Percentiles rank a stretch among this genome's conserved stretches.
Conservation (phyloP, 129 eudicot genomes). For the Deinandra increscens region DNA sequence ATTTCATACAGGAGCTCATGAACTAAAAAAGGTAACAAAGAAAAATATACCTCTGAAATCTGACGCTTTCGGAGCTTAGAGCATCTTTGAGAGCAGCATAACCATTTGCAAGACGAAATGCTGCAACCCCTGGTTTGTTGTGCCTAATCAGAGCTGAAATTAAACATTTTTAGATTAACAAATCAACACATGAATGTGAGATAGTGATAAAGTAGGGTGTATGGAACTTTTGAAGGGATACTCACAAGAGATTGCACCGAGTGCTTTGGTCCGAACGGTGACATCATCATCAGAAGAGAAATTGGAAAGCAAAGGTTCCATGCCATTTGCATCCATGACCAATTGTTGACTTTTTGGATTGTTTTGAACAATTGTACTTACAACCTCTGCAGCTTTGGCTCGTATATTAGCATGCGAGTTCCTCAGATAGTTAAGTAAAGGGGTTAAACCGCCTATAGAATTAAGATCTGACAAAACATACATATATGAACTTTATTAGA, state of each 20-base stretch:
- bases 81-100: conserved; percentile 67
- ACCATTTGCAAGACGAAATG: conserved; percentile 90
- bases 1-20: not conserved
- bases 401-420: conserved; percentile 78
- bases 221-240: conserved; percentile 4
- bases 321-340: conserved; percentile 95
- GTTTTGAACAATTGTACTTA: conserved; percentile 83
- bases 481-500: no score
- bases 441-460: conserved; percentile 76
- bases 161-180: conserved; percentile 9
- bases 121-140: conserved; percentile 76
- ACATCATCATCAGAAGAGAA: conserved; percentile 80
- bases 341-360: conserved; percentile 88
- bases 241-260: conserved; percentile 92
- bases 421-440: conserved; percentile 69
- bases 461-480: conserved; percentile 59
- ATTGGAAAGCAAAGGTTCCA: conserved; percentile 68
- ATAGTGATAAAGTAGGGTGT: not conserved
- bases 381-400: conserved; percentile 95
- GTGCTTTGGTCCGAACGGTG: conserved; percentile 72
- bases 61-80: conserved; percentile 64
- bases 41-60: conserved; percentile 74
- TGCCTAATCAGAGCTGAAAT: conserved; percentile 77
- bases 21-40: not conserved
- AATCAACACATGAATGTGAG: not conserved